Conservation (phyloP, 225 moss, liverwort and hornwort species). For the Rhytidiadelphus loreus region DNA sequence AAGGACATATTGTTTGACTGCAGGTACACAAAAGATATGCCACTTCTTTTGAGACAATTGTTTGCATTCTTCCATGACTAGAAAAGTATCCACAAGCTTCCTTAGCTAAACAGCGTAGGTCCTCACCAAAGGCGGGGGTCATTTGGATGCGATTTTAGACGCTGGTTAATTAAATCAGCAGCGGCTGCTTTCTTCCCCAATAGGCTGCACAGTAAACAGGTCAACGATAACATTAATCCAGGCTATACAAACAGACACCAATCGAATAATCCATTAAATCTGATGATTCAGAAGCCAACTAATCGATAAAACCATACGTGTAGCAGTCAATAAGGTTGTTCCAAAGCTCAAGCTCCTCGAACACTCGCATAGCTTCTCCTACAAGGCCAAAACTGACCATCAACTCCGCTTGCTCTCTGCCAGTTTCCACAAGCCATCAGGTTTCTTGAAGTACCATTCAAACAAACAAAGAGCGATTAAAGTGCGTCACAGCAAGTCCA, state of each 20-base stretch:
- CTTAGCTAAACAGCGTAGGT: background rate
- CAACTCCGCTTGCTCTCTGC: constrained; percentile 95
- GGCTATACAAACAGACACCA: background rate
- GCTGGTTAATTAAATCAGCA: constrained; percentile 70
- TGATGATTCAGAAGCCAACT: background rate
- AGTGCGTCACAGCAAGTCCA: background rate
- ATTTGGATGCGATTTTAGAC: constrained; percentile 65
- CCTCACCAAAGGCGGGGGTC: constrained; percentile 90
- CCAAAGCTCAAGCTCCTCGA: constrained; percentile 96
- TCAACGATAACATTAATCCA: background rate
- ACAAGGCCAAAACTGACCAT: constrained; percentile 97
- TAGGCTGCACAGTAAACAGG: constrained; percentile 37
- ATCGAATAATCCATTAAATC: background rate
- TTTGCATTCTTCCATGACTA: background rate
- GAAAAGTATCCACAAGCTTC: background rate
- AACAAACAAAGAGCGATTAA: background rate
- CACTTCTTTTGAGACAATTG: background rate
- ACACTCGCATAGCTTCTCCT: constrained; percentile 88
- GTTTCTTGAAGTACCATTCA: background rate
- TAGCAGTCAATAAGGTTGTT: constrained; percentile 98
- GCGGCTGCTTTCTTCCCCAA: constrained; percentile 94
- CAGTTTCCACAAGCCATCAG: constrained; percentile 8
- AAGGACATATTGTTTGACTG: background rate
- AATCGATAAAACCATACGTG: constrained; percentile 32
- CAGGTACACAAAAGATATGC: background rate